A percentile compares a stretch with the other conserved stretches of the same genome.
Evolutionary conservation across 768 basidiomycete species (phyloP).

Genomic region (Boletus edulis): DNA sequence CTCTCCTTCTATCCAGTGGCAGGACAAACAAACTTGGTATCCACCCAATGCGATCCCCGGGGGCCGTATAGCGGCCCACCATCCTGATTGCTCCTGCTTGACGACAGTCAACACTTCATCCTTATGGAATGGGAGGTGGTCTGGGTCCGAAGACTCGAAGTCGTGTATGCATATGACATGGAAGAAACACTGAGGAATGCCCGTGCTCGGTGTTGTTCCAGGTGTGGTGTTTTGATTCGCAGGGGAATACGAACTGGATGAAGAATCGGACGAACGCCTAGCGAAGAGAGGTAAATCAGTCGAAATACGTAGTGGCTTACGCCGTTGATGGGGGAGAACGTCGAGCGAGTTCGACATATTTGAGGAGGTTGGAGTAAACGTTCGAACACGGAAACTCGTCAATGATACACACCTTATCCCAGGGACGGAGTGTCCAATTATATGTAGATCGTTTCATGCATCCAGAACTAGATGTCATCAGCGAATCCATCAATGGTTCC

Average conservation of each 20-base stretch:
- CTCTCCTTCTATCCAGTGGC: conserved; percentile 34
- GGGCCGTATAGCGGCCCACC: conserved; percentile 75
- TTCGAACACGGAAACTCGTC: background rate
- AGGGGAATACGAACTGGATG: conserved; percentile 20
- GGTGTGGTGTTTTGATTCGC: conserved; percentile 2
- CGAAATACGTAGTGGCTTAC: conserved; percentile 24
- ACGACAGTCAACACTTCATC: conserved; percentile 69
- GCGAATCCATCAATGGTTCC: background rate
- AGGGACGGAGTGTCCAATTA: background rate
- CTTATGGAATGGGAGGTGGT: conserved; percentile 59
- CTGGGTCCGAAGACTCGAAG: conserved; percentile 59
- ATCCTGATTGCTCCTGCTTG: conserved; percentile 68
- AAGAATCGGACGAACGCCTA: conserved; percentile 34
- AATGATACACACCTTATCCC: conserved; percentile 7
- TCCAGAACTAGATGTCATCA: conserved; percentile 9
- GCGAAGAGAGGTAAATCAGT: conserved; percentile 37
- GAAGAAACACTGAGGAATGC: conserved; percentile 33
- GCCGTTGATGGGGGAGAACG: conserved; percentile 4
- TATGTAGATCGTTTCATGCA: background rate
- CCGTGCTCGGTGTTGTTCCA: conserved; percentile 31
- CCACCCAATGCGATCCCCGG: conserved; percentile 62
- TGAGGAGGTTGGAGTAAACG: background rate
- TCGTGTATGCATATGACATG: conserved; percentile 63
- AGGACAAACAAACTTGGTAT: conserved; percentile 71
- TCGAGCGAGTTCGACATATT: conserved; percentile 10